Evolutionary conservation across 2,329 filamentous ascomycete species (phyloP), one percentile per base, ranked within the genome.

Genomic region (Fusarium penzigii): DNA sequence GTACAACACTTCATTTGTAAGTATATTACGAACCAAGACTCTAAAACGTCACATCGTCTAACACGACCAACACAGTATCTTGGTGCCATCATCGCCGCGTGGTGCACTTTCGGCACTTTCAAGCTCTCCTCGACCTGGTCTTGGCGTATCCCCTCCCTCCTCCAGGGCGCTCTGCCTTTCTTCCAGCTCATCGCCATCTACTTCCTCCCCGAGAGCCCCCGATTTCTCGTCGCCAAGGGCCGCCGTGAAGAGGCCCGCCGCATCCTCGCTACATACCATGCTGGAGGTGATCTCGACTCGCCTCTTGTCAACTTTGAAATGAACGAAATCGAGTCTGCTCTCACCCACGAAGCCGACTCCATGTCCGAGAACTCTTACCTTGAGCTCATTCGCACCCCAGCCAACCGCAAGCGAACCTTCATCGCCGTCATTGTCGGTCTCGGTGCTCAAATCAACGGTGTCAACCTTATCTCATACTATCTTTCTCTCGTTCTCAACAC

Each of bases 301-400:
- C 70, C 72, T 1, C 68, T 78, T 2, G 75, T 78, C 0, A 53
- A 62, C 1, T 67, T 76, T 6, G 70, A 77, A 52, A 68, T 76
- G 64, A 68, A 67, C 11, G 73, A 77, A 48, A 77, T 77, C 58
- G 57, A 69, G 17, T 55, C 67, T 20, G 65, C 70, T 36, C 39
- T 75, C 42, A 64, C 69, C 16, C 48, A 65, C 58, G 43, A 68
- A 68, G 59, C 67, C 10, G 61, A 61, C 64, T 48, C 52, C 40
- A 63, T 64, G 68, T 74, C 55, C 52, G 72, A 39, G 62, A 75
- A 52, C 67, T 74, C 52, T 53, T 59, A 67, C 25, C 68, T 75
- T 50, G 69, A 75, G 14, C 73, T 74, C 7, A 51, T 76, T 6
- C 68, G 68, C 1, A 75, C 73, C 48, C 69, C 71, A 1, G 59